Evolutionary conservation across 2,329 filamentous ascomycete species (phyloP).

Genomic region (Amesomyces nigricolor): DNA sequence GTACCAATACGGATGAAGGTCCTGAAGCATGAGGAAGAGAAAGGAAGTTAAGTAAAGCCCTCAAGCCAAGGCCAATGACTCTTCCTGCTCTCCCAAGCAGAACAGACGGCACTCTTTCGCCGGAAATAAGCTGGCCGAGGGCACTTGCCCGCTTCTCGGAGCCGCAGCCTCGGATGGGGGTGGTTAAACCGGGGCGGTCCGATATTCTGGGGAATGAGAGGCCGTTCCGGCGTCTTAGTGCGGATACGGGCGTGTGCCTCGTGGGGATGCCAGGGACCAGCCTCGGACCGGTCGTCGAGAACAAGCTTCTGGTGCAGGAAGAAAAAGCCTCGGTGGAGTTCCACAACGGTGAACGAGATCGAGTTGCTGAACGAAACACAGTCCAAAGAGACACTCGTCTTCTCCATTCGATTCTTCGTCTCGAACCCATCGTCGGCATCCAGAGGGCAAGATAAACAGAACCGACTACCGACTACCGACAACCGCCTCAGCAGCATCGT

Average conservation of each 20-base stretch:
- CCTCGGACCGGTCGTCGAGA: not conserved
- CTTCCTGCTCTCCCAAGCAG: not conserved
- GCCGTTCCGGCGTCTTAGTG: not conserved
- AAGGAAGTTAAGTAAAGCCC: not conserved
- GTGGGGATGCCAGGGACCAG: not conserved
- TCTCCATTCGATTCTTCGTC: not conserved
- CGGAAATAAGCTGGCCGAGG: constrained; percentile 20
- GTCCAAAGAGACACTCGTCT: too few relatives aligned
- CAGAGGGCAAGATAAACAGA: not conserved
- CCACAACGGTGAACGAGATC: too few relatives aligned
- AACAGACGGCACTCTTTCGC: not conserved
- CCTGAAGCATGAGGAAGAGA: not conserved
- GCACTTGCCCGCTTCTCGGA: not conserved
- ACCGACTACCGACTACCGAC: not conserved
- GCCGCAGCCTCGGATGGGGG: constrained; percentile 8
- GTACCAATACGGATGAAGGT: too few relatives aligned
- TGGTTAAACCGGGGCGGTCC: not conserved
- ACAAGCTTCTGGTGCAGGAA: too few relatives aligned
- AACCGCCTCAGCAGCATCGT: not conserved
- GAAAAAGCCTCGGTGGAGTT: too few relatives aligned
- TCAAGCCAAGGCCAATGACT: not conserved
- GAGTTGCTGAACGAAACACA: too few relatives aligned
- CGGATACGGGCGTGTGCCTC: not conserved
- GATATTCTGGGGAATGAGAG: not conserved
- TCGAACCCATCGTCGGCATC: not conserved